Evolutionary conservation across 768 basidiomycete genomes (phyloP).

Genomic region (Lactifluus subvellereus): DNA sequence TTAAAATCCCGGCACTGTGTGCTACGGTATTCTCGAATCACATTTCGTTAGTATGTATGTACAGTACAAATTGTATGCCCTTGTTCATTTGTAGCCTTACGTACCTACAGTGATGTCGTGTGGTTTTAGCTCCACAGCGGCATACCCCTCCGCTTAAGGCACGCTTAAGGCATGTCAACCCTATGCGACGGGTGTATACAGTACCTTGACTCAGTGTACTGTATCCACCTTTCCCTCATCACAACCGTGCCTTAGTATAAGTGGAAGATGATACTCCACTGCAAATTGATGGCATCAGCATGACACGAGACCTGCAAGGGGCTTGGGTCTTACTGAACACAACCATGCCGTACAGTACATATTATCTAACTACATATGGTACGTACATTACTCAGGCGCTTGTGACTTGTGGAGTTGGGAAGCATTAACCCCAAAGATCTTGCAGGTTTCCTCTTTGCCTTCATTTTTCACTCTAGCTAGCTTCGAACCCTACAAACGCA

Average conservation of each 20-base stretch:
- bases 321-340: neutral
- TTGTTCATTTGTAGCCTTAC: neutral
- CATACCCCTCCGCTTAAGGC: no score
- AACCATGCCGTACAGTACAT: neutral
- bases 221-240: neutral
- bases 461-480: neutral
- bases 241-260: neutral
- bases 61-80: neutral
- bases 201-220: no score
- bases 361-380: no score
- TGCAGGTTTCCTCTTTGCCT: neutral
- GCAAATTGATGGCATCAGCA: neutral
- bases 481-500: no score
- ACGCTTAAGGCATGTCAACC: neutral
- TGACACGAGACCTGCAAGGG: no score
- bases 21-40: neutral
- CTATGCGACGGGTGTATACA: no score
- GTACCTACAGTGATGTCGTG: neutral
- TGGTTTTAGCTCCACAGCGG: no score
- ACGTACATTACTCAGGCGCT: neutral
- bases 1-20: neutral
- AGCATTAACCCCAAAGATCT: neutral
- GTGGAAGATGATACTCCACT: neutral
- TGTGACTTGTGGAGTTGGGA: neutral
- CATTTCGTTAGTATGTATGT: neutral